Base-by-base conservation (phyloP, 495 filamentous ascomycete genomes). In the Xylaria telfairii region DNA sequence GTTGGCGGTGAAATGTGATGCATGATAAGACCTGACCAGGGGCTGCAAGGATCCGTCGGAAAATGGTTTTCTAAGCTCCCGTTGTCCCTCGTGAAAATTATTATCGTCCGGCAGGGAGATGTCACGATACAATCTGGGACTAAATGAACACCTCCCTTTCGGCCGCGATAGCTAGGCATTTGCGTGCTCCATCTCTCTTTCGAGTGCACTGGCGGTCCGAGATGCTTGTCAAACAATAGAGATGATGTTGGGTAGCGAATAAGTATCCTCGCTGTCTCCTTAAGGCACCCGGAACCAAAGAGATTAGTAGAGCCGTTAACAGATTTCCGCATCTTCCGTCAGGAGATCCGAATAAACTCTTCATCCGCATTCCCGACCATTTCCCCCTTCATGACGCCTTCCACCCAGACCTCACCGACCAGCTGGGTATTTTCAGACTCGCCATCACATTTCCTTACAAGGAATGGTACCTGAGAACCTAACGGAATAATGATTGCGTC, bases 331-430 rank as follows among this genome's bases (percentile, higher is more conserved):
- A 62, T 19, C 17, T 21, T 28, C 32, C 10, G 30, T 53, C 53
- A 68, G 9, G 28, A 59, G 37, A 60, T 57, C 2, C 53, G 65
- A 57, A 68, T 68, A 19, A 49, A 34, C 7, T 68, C 51, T 47
- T 68, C 65, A 34, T 68, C 39, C 8, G 53, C 28, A 54, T 12
- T 34, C 3, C 65, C 51, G 41, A 67, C 24, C 53, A 46, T 68
- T 47, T 68, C 65, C 51, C 39, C 53, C 3, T 60, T 0, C 53
- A 68, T 68, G 17, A 68, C 39, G 51, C 65, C 65, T 39, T 57
- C 65, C 24, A 59, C 65, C 49, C 37, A 59, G 3, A 39, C 39
- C 41, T 60, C 51, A 34, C 53, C 39, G 26, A 60, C 34, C 2
- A 60, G 41, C 7, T 60, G 53, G 44, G 10, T 24, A 24, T 13